Percentiles rank a stretch among this genome's conserved stretches.
Conservation (phyloP, 176 grass and related monocot genomes). For the Aechmea fasciata region DNA sequence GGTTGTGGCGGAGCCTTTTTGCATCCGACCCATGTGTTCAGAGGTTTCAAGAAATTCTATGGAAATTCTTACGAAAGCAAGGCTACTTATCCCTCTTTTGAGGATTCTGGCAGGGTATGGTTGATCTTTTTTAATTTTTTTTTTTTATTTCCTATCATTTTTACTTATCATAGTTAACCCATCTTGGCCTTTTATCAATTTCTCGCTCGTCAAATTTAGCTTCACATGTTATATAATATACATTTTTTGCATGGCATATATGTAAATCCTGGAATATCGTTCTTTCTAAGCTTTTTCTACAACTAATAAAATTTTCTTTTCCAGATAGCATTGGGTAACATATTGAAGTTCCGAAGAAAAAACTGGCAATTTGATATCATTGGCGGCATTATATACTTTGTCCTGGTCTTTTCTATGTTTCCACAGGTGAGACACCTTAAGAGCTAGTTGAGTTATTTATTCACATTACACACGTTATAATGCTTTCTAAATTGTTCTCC, state of each 20-base stretch:
- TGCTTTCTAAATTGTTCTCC: background rate
- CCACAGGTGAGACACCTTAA: constrained; percentile 57
- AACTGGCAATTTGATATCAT: constrained; percentile 99
- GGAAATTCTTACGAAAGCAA: constrained; percentile 80
- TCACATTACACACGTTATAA: background rate
- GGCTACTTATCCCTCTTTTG: constrained; percentile 68
- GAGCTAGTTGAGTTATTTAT: background rate
- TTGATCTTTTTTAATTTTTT: constrained; percentile 13
- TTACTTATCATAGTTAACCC: background rate
- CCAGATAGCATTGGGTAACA: constrained; percentile 98
- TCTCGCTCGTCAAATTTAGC: background rate
- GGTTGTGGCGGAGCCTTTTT: constrained; percentile 96
- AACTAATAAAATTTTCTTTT: constrained; percentile 5
- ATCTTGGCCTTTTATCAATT: constrained; percentile 6
- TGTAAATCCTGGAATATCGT: background rate
- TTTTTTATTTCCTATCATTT: constrained; percentile 2
- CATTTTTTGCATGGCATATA: too few relatives aligned
- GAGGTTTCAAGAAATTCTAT: constrained; percentile 62
- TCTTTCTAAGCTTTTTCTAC: constrained; percentile 13
- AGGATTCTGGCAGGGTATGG: constrained; percentile 87
- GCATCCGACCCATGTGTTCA: constrained; percentile 93
- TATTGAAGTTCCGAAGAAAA: constrained; percentile 90
- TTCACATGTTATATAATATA: too few relatives aligned
- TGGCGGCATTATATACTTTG: constrained; percentile 88
- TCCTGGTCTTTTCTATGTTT: constrained; percentile 97